Evolutionary conservation across 768 basidiomycete species (phyloP).

Genomic region (Lanmaoa pseudosensibilis): DNA sequence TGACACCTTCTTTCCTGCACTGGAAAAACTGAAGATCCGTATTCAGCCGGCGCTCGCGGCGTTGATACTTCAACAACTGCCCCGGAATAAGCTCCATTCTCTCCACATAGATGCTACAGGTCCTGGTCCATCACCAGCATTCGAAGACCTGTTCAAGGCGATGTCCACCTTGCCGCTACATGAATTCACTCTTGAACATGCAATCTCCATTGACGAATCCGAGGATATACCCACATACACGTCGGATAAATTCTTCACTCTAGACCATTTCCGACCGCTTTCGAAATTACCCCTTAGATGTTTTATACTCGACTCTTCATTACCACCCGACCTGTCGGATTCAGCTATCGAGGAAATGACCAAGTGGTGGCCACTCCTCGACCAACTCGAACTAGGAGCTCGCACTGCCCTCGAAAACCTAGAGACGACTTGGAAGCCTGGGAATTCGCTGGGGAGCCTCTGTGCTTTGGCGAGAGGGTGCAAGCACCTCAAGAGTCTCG

Average conservation of each 20-base stretch:
- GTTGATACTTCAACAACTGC: constrained; percentile 37
- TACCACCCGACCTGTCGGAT: constrained; percentile 42
- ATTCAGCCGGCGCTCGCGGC: constrained; percentile 36
- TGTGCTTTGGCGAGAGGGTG: constrained; percentile 18
- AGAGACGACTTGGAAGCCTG: constrained; percentile 20
- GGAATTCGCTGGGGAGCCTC: constrained; percentile 19
- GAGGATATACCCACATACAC: constrained; percentile 30
- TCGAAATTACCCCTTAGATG: constrained; percentile 36
- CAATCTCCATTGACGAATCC: constrained; percentile 25
- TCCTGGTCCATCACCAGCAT: constrained; percentile 25
- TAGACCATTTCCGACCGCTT: constrained; percentile 38
- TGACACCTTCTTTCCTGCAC: constrained; percentile 33
- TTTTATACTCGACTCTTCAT: constrained; percentile 41
- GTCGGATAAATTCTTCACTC: constrained; percentile 13
- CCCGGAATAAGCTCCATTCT: constrained; percentile 32
- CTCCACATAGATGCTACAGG: constrained; percentile 42
- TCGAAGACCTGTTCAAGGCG: constrained; percentile 36
- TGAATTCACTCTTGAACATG: constrained; percentile 44
- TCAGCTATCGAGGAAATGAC: constrained; percentile 38
- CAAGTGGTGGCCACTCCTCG: constrained; percentile 47
- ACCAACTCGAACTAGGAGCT: constrained; percentile 43
- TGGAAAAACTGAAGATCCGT: constrained; percentile 43
- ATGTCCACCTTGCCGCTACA: constrained; percentile 36
- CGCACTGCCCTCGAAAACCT: constrained; percentile 27
- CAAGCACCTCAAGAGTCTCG: constrained; percentile 17